Conservation (phyloP, 495 filamentous ascomycete genomes). For the Tuber magnatum region DNA sequence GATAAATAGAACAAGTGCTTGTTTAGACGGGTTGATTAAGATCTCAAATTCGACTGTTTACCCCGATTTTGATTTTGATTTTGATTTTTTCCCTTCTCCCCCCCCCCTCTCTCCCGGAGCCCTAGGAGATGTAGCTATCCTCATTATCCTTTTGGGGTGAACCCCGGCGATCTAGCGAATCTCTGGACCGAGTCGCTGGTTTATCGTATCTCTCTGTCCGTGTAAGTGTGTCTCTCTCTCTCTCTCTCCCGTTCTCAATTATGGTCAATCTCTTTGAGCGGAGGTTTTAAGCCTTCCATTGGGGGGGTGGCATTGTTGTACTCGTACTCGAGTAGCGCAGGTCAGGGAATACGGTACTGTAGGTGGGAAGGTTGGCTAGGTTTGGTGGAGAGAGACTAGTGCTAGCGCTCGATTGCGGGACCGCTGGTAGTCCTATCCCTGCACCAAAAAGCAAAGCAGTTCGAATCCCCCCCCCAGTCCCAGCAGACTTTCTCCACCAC, state of each 20-base stretch:
- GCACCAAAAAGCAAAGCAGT: slow-evolving; percentile 35
- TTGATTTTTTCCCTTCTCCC: too few relatives aligned
- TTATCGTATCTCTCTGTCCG: slow-evolving; percentile 17
- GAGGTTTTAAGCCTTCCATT: slow-evolving; percentile 11
- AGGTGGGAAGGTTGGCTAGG: slow-evolving; percentile 16
- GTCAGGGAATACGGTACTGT: slow-evolving; percentile 20
- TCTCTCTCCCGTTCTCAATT: slow-evolving; percentile 17
- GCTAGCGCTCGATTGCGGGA: slow-evolving; percentile 37
- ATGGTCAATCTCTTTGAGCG: slow-evolving; percentile 1
- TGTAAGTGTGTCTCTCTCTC: slow-evolving; percentile 13
- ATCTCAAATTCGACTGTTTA: slow-evolving; percentile 23
- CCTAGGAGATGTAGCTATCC: slow-evolving; percentile 15
- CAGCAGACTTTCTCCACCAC: slow-evolving; percentile 26
- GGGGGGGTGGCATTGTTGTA: slow-evolving; percentile 12
- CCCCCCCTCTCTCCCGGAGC: slow-evolving; percentile 23
- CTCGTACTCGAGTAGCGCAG: too few relatives aligned
- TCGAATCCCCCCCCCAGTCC: slow-evolving; percentile 32
- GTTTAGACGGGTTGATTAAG: slow-evolving; percentile 7
- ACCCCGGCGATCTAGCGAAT: slow-evolving; percentile 25
- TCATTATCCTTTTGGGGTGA: neutral
- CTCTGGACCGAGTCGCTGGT: slow-evolving; percentile 16
- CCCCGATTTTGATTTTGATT: slow-evolving; percentile 21
- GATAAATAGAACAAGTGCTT: slow-evolving; percentile 20
- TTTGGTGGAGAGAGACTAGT: slow-evolving; percentile 7
- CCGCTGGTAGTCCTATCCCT: slow-evolving; percentile 37